Evolutionary conservation across 2,329 filamentous ascomycete genomes (phyloP), one percentile per base, ranked within the genome.

Genomic region (Tolypocladium paradoxum): DNA sequence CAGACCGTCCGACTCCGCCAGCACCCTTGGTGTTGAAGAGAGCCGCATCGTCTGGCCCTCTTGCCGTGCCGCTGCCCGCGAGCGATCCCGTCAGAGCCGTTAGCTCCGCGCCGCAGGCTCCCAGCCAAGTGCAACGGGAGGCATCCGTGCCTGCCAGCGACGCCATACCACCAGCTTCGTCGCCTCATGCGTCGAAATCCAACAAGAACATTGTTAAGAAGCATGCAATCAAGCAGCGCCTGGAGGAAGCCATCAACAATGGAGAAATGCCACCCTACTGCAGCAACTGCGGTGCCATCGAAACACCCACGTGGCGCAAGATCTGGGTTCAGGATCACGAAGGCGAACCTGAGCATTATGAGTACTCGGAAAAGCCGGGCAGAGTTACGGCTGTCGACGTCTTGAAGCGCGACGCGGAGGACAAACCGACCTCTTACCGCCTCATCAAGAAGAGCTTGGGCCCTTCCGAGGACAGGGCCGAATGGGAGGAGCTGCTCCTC

Each of bases 221-320:
- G 58, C 72, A 77, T 46, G 73, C 78, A 2, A 82, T 83, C 58
- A 78, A 76, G 62, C 77, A 83, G 56, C 77, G 77, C 43, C 64
- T 85, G 2, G 77, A 84, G 58, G 72, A 74, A 38, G 83, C 82
- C 0, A 84, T 97, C 52, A 77, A 78, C n/a, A 82, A 83, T 52
- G 93, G 93, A 6, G 81, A 90, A 58, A 86, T 91, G 76, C 93
- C 93, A 0, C 85, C 87, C 1, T 97, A 85, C 64, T 99, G 93
- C 67, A 82, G 82, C 57, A 96, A 97, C 62, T 99, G 93, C 62
- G 93, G 93, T 6, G 88, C 90, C 7, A 95, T 99, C 54, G 88
- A 97, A 62, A 99, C 93, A 0, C 89, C 92, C 0, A 96, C 92
- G 0, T 99, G 93, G 93, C 84, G 93, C 55, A 93, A 92, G 64